Conservation (phyloP, 257 asterid genomes). For the Anisodus acutangulus region DNA sequence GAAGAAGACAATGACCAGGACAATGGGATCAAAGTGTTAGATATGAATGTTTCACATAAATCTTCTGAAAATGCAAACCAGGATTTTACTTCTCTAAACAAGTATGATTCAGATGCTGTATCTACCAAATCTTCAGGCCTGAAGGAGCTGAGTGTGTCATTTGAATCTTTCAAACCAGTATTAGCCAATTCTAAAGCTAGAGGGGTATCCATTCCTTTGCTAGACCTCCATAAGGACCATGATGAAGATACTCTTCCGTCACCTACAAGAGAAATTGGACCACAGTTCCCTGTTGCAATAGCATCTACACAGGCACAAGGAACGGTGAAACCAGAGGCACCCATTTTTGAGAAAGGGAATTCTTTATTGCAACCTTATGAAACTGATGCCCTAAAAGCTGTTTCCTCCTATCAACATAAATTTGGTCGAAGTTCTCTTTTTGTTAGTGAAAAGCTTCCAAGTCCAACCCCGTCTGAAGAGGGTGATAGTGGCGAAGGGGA, state of each 20-base stretch:
- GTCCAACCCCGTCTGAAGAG: slow-evolving; percentile 98
- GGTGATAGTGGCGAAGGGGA: slow-evolving; percentile 70
- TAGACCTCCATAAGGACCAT: slow-evolving; percentile 94
- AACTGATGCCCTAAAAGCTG: slow-evolving; percentile 91
- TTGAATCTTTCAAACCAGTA: slow-evolving; percentile 44
- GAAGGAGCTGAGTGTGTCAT: slow-evolving; percentile 34
- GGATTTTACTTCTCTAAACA: slow-evolving; percentile 37
- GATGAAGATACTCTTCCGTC: slow-evolving; percentile 97
- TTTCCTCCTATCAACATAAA: slow-evolving; percentile 94
- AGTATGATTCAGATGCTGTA: slow-evolving; percentile 39
- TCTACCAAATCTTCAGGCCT: slow-evolving; percentile 47
- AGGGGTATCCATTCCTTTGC: slow-evolving; percentile 67
- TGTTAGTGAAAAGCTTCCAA: slow-evolving; percentile 72
- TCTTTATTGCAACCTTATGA: slow-evolving; percentile 73
- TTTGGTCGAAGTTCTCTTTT: slow-evolving; percentile 68
- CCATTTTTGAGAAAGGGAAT: slow-evolving; percentile 56
- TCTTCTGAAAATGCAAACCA: slow-evolving; percentile 42
- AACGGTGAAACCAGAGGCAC: slow-evolving; percentile 75
- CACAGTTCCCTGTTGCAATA: slow-evolving; percentile 57
- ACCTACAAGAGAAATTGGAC: slow-evolving; percentile 74
- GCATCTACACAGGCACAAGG: slow-evolving; percentile 52
- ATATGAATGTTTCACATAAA: slow-evolving; percentile 37
- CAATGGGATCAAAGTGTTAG: slow-evolving; percentile 43
- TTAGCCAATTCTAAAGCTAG: slow-evolving; percentile 53
- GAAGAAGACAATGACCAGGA: slow-evolving; percentile 30